Evolutionary conservation across 106 monocot species (phyloP).

Genomic region (Apostasia ramifera): DNA sequence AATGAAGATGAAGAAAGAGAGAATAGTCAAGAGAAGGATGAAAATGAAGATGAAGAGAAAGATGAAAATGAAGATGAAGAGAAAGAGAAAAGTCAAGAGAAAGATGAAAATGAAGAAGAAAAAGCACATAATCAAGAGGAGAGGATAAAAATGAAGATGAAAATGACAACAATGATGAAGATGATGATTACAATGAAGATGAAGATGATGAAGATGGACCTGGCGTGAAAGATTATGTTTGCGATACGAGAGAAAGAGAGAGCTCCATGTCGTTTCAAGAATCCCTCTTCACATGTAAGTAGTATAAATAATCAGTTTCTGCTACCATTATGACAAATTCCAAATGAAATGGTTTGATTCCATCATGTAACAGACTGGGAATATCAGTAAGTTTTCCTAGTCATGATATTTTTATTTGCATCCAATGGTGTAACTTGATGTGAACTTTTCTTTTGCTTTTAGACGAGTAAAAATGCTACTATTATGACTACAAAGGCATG

Average conservation of each 20-base stretch:
- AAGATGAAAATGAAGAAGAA: not conserved
- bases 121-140: not conserved
- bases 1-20: no score
- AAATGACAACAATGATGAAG: not conserved
- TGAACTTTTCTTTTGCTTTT: no score
- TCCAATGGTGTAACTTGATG: no score
- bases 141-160: not conserved
- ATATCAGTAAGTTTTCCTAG: no score
- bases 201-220: not conserved
- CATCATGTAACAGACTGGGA: no score
- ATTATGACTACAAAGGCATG: no score
- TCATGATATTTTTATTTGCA: no score
- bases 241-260: conserved; percentile 5
- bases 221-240: not conserved
- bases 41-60: not conserved
- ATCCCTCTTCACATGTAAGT: conserved; percentile 7
- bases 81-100: not conserved
- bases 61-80: not conserved
- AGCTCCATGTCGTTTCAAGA: conserved; percentile 2
- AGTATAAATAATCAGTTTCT: not conserved
- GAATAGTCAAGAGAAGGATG: not conserved
- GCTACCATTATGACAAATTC: no score
- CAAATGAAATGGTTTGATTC: no score
- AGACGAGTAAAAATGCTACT: no score
- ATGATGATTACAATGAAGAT: no score